Evolutionary conservation across 2,329 filamentous ascomycete genomes (phyloP), one percentile per base, ranked within the genome.

Genomic region (Cordyceps militaris): DNA sequence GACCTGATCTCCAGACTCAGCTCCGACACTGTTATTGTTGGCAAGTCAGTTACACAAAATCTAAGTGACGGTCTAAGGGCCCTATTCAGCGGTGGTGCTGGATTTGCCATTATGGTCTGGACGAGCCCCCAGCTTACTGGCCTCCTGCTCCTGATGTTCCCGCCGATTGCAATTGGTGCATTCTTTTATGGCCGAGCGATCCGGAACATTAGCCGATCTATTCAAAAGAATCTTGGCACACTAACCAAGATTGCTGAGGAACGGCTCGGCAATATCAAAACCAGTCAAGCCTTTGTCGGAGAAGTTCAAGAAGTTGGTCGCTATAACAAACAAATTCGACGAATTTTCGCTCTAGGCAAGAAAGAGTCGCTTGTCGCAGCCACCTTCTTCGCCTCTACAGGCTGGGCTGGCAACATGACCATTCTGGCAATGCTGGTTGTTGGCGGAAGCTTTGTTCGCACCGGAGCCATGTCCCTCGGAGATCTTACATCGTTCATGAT

Each of bases 241-340:
- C 75, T 99, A 63, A 96, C 93, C 36, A 99, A 97, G 74, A 96
- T 99, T 69, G 94, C 94, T 0, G 95, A 99, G 75, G 95, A 99
- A 72, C 86, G 94, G n/a, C 77, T 99, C 23, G 93, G 94, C 57
- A 99, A 97, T 70, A 91, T 99, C 60, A 89, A 92, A 69, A 99
- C 94, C 0, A 95, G 91, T 65, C 94, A 99, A 73, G 92, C 94
- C 14, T 99, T 99, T 70, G 92, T 89, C 24, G 94, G 91, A 51
- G 94, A 99, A 71, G 84, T 92, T 13, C 86, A 94, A 65, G 94
- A 99, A 75, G 87, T 97, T 32, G 78, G 83, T 42, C 86, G 95
- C 51, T 99, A 99, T 76, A 97, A 97, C 71, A 85, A 80, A 30
- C 94, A 97, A 72, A 87, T 97, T 60, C 87, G 89, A 65, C 91